These are phyloP conservation scores for Cinnamomum chago DNA, from an alignment of 164 flowering plant genomes.

Conservation along the genomic window DNA sequence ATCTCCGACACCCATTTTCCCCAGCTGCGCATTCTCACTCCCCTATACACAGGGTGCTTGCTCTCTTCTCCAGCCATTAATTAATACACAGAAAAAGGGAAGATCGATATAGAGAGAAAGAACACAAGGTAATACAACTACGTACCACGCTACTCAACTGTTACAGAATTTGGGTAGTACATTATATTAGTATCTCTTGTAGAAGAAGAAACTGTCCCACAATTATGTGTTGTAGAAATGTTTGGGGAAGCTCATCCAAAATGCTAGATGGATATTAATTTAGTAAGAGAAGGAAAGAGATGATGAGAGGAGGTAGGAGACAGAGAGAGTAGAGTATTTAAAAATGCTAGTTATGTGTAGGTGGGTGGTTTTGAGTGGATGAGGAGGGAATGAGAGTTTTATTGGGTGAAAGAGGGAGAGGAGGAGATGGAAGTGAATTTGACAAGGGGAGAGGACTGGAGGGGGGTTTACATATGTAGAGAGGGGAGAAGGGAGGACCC, in stretches of 20 bases:
- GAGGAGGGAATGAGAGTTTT: neutral
- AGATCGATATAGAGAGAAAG: neutral
- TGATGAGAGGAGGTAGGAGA: neutral
- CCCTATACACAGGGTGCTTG: slow-evolving; percentile 65
- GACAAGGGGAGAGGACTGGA: neutral
- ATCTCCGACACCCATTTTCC: slow-evolving; percentile 95
- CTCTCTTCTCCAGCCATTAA: slow-evolving; percentile 14
- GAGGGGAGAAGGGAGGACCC: neutral
- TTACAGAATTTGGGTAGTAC: neutral
- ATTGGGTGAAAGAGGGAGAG: neutral
- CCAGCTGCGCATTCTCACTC: slow-evolving; percentile 81
- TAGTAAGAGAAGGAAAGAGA: neutral
- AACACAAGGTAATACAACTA: neutral
- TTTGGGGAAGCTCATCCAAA: too few relatives aligned
- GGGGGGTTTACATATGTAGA: neutral
- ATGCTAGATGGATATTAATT: neutral
- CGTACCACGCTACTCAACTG: neutral
- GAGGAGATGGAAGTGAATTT: too few relatives aligned
- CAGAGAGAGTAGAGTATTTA: neutral
- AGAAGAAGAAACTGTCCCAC: too few relatives aligned
- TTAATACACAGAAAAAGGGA: neutral
- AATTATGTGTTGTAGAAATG: too few relatives aligned
- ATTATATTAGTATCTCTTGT: too few relatives aligned
- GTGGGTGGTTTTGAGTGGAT: neutral
- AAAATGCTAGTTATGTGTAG: neutral